phyloP scores from a whole-genome alignment of 2,329 filamentous ascomycete species.

The Emericellopsis atlantica region DNA sequence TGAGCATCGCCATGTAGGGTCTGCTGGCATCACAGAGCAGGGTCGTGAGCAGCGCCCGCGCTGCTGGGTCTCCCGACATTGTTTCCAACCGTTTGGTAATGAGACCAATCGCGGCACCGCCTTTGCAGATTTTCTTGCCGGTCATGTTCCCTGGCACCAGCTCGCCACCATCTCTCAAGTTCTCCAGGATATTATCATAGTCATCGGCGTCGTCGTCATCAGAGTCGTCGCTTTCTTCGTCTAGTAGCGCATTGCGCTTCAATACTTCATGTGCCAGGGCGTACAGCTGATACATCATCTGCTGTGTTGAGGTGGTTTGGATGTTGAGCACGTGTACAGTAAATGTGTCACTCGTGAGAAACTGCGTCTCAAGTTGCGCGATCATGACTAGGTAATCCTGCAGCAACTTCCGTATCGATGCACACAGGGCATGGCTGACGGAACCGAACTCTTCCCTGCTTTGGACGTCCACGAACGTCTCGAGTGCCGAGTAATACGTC shows the following conservation, averaged over 20 bases:
- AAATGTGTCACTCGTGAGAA: conserved; percentile 77
- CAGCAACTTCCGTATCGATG: conserved; percentile 80
- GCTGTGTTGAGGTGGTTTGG: conserved; percentile 77
- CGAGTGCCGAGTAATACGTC: conserved; percentile 81
- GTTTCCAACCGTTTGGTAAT: conserved; percentile 74
- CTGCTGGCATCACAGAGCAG: conserved; percentile 78
- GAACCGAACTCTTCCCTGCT: conserved; percentile 86
- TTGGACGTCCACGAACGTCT: conserved; percentile 88
- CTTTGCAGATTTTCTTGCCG: conserved; percentile 87
- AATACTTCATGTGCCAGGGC: conserved; percentile 77
- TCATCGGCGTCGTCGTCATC: conserved; percentile 67
- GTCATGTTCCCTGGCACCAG: conserved; percentile 66
- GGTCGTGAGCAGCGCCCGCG: conserved; percentile 67
- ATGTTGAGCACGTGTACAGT: conserved; percentile 89
- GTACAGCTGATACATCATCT: conserved; percentile 87
- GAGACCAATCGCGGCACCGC: conserved; percentile 84
- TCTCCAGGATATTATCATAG: conserved; percentile 87
- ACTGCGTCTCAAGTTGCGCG: conserved; percentile 86
- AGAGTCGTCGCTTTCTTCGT: conserved; percentile 62
- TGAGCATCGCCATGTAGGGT: conserved; percentile 96
- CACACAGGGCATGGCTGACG: conserved; percentile 91
- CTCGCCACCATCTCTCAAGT: conserved; percentile 75
- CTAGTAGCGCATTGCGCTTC: conserved; percentile 75
- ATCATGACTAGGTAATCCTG: conserved; percentile 92
- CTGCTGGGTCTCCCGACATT: conserved; percentile 88